Conservation (phyloP, 2,329 filamentous ascomycete species). For the Calonectria crousiana region DNA sequence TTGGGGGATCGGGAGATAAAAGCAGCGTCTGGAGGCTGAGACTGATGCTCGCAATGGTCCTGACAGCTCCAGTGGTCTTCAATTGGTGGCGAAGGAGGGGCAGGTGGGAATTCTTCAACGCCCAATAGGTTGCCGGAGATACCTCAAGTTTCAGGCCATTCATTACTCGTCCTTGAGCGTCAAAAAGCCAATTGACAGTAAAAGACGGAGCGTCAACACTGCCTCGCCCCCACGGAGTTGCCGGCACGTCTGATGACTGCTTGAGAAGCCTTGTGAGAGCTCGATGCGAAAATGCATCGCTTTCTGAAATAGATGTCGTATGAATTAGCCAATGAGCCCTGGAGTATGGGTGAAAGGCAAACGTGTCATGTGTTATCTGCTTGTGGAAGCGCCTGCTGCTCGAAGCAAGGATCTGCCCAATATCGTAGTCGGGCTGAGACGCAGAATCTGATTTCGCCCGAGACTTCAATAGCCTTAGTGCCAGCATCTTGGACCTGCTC, state of each 20-base stretch:
- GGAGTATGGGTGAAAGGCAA: not conserved
- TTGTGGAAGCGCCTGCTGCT: not conserved
- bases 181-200: not conserved
- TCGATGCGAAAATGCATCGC: not conserved
- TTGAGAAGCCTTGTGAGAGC: not conserved
- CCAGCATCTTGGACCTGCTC: not conserved
- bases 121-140: not conserved
- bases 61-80: not conserved
- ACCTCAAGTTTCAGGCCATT: not conserved
- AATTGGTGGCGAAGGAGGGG: not conserved
- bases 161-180: accelerated
- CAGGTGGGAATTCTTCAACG: not conserved
- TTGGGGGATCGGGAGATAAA: not conserved
- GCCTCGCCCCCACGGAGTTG: not conserved
- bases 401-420: not conserved
- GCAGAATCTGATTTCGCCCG: not conserved
- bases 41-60: not conserved
- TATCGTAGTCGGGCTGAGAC: not conserved
- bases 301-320: not conserved
- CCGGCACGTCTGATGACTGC: not conserved
- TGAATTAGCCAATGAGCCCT: not conserved
- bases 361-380: not conserved
- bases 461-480: not conserved
- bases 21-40: not conserved
- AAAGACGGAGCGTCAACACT: not conserved